These are phyloP conservation scores for Arabidopsis lyrata DNA, from an alignment of 441 rosid genomes.

Conservation along the genomic window DNA sequence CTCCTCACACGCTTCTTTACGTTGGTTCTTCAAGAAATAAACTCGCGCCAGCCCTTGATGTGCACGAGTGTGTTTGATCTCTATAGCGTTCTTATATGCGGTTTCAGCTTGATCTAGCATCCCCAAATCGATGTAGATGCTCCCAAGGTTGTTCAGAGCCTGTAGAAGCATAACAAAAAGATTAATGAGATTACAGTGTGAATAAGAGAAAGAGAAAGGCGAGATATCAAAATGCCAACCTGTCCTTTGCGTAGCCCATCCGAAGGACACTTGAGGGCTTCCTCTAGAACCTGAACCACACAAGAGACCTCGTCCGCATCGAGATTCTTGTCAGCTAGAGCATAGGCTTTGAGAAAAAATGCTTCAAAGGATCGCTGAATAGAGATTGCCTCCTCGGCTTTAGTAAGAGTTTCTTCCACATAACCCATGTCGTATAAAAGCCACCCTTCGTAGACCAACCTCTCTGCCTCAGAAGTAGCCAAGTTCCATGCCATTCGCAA, in stretches of 20 bases:
- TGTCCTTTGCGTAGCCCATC: slow-evolving; percentile 84
- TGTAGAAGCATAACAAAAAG: slow-evolving; percentile 39
- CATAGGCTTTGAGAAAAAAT: slow-evolving; percentile 75
- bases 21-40: slow-evolving; percentile 58
- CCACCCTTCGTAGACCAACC: slow-evolving; percentile 79
- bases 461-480: slow-evolving; percentile 62
- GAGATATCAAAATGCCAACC: slow-evolving; percentile 45
- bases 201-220: neutral
- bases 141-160: slow-evolving; percentile 79
- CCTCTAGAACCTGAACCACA: slow-evolving; percentile 68
- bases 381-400: slow-evolving; percentile 69
- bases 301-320: slow-evolving; percentile 55
- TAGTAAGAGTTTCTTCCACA: slow-evolving; percentile 65
- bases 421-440: slow-evolving; percentile 71
- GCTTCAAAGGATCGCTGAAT: slow-evolving; percentile 76
- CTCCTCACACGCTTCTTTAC: slow-evolving; percentile 67
- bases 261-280: slow-evolving; percentile 76
- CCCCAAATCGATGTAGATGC: slow-evolving; percentile 62
- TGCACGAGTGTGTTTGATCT: slow-evolving; percentile 77
- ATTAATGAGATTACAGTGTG: slow-evolving; percentile 2
- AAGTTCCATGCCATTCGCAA: slow-evolving; percentile 65
- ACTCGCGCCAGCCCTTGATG: slow-evolving; percentile 83
- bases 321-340: slow-evolving; percentile 59
- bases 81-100: slow-evolving; percentile 69
- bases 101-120: slow-evolving; percentile 66